phyloP scores from a whole-genome alignment of 352 stramenopile species.

The Stramenopiles sp. region DNA sequence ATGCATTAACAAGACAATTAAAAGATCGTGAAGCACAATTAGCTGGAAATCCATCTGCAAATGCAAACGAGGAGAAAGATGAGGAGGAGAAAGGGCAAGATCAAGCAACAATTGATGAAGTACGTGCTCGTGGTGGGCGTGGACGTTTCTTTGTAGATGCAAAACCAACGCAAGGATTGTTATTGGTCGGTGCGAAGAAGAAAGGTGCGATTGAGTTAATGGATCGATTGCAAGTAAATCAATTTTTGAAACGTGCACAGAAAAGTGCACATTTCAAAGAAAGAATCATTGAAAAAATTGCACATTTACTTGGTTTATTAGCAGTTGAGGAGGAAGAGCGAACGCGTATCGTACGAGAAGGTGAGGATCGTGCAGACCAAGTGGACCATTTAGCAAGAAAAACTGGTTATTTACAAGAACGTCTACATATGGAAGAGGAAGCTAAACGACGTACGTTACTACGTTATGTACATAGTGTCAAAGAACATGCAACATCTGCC shows the following conservation, averaged over 20 bases:
- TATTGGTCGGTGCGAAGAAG: slow-evolving; percentile 71
- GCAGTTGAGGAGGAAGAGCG: slow-evolving; percentile 49
- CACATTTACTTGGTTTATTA: slow-evolving; percentile 40
- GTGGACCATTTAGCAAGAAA: slow-evolving; percentile 49
- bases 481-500: slow-evolving; percentile 19
- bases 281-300: slow-evolving; percentile 59
- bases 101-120: slow-evolving; percentile 5
- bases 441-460: slow-evolving; percentile 80
- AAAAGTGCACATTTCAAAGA: slow-evolving; percentile 76
- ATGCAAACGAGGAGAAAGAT: slow-evolving; percentile 1
- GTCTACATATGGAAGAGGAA: slow-evolving; percentile 68
- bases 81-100: not conserved
- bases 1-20: slow-evolving; percentile 25
- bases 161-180: slow-evolving; percentile 31
- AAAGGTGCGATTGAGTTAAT: slow-evolving; percentile 62
- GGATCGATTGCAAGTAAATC: slow-evolving; percentile 59
- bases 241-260: slow-evolving; percentile 72
- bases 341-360: slow-evolving; percentile 30
- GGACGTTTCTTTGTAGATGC: slow-evolving; percentile 26
- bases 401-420: slow-evolving; percentile 45
- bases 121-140: not conserved
- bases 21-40: not conserved
- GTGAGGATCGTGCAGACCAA: slow-evolving; percentile 42
- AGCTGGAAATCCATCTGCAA: not conserved
- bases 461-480: slow-evolving; percentile 67